These are phyloP conservation scores for Diaporthe longicolla DNA, from an alignment of 2,329 filamentous ascomycete species.

Conservation along the genomic window DNA sequence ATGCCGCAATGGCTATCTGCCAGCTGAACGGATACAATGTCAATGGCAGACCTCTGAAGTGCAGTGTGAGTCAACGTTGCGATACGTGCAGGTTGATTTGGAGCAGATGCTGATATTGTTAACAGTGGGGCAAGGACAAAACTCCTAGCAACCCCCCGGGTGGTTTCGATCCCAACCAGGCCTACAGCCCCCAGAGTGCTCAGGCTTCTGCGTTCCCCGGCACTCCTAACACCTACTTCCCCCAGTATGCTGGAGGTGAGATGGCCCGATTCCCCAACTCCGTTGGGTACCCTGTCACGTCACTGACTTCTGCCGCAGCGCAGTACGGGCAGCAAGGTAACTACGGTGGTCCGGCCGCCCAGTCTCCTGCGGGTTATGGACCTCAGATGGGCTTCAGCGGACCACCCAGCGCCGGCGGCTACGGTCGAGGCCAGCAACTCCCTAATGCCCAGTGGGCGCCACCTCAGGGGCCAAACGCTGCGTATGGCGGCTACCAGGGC, in stretches of 20 bases:
- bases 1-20: slow-evolving; percentile 98
- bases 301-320: slow-evolving; percentile 68
- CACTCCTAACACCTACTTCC: slow-evolving; percentile 87
- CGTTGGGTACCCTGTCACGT: slow-evolving; percentile 52
- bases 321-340: slow-evolving; percentile 77
- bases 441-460: slow-evolving; percentile 68
- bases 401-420: slow-evolving; percentile 84
- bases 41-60: slow-evolving; percentile 96
- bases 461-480: slow-evolving; percentile 69
- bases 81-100: slow-evolving; percentile 44
- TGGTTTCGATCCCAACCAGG: slow-evolving; percentile 83
- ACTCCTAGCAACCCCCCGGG: slow-evolving; percentile 78
- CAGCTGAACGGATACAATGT: slow-evolving; percentile 98
- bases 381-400: slow-evolving; percentile 80
- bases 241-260: slow-evolving; percentile 86
- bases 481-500: slow-evolving; percentile 75
- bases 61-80: slow-evolving; percentile 81
- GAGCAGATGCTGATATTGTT: slow-evolving; percentile 47
- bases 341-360: slow-evolving; percentile 71
- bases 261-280: slow-evolving; percentile 5
- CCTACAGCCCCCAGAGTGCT: slow-evolving; percentile 81
- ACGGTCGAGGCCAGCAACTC: slow-evolving; percentile 80
- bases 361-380: slow-evolving; percentile 74
- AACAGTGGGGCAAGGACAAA: slow-evolving; percentile 98
- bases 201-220: slow-evolving; percentile 81